Base-by-base conservation (phyloP, 305 asterid species). In the Ilex paraguariensis region DNA sequence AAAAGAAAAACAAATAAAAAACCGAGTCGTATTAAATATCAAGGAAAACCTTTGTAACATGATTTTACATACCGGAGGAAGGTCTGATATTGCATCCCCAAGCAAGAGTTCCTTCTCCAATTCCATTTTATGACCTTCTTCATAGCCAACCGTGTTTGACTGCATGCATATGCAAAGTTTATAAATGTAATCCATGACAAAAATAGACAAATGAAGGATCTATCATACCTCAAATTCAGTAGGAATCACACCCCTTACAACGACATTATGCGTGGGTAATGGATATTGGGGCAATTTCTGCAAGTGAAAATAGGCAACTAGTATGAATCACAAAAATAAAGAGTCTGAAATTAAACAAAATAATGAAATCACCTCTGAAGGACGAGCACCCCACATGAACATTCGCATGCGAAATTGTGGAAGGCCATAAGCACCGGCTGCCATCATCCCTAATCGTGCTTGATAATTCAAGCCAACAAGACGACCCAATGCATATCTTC, bases 361-460 rank as follows among this genome's bases (percentile, higher is more conserved):
- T 3, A 13, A 44, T 16, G 13, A 44, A 12, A 57, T 31, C 60
- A 77, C 82, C 80, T 93, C 90, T 0, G 79, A 54, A 4, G 83
- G 60, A 60, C 81, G 86, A 0, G 96, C 96, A 61, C 90, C 99
- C 90, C 90, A 93, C 77, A 93, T 33, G 32, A 93, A 93, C 61
- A 83, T 72, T 1, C 99, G 87, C 96, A 87, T 84, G 0, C 95
- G 86, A 30, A 81, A 90, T 28, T 92, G 99, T 12, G 99, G 96
- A 10, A 93, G 72, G 0, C 99, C 99, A 68, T 87, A 93, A 2
- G 88, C 76, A 39, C 97, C 99, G 17, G 99, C 97, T 0, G 97
- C 90, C 95, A 93, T 78, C 77, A 93, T 57, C 1, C 99, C 99
- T 69, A 87, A 59, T 54, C 99, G 68, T 1, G 94, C 77, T 58